Evolutionary conservation across 257 asterid species (phyloP).

Genomic region (Rubia yunnanensis): DNA sequence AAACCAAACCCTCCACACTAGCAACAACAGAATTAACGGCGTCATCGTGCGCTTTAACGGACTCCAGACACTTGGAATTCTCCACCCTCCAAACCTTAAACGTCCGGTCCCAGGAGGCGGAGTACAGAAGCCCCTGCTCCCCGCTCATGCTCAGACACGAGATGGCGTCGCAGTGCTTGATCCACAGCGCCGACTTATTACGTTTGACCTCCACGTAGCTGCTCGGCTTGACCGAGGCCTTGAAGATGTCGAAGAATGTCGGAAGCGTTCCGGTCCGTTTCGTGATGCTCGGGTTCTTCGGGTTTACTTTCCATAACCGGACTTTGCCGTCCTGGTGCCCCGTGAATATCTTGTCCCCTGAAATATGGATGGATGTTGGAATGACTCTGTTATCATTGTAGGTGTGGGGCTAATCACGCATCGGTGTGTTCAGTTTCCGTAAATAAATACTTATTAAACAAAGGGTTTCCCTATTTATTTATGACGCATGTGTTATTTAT

Average conservation of each 20-base stretch:
- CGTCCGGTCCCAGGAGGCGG: slow-evolving; percentile 77
- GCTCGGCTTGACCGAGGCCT: slow-evolving; percentile 58
- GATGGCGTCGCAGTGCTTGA: slow-evolving; percentile 70
- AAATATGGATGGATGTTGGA: too few species aligned
- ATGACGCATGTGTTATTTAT: too few species aligned
- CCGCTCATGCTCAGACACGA: slow-evolving; percentile 65
- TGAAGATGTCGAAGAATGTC: slow-evolving; percentile 51
- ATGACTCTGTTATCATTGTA: too few species aligned
- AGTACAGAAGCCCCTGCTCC: slow-evolving; percentile 47
- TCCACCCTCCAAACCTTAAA: slow-evolving; percentile 68
- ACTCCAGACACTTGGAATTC: slow-evolving; percentile 59
- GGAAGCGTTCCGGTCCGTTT: slow-evolving; percentile 61
- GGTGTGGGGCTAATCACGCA: too few species aligned
- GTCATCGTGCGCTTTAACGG: slow-evolving; percentile 80
- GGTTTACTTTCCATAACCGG: slow-evolving; percentile 55
- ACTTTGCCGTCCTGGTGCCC: slow-evolving; percentile 83
- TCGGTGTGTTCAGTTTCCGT: too few species aligned
- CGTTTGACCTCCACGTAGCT: slow-evolving; percentile 59
- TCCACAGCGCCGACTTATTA: slow-evolving; percentile 50
- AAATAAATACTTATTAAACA: too few species aligned
- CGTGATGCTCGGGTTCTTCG: slow-evolving; percentile 39
- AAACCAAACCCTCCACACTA: slow-evolving; percentile 46
- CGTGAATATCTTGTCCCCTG: slow-evolving; percentile 60
- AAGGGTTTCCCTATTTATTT: too few species aligned
- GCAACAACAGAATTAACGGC: slow-evolving; percentile 69